Base-by-base conservation (phyloP, 1,139 yeast species). In the Sugiyamaella xylanicola region DNA sequence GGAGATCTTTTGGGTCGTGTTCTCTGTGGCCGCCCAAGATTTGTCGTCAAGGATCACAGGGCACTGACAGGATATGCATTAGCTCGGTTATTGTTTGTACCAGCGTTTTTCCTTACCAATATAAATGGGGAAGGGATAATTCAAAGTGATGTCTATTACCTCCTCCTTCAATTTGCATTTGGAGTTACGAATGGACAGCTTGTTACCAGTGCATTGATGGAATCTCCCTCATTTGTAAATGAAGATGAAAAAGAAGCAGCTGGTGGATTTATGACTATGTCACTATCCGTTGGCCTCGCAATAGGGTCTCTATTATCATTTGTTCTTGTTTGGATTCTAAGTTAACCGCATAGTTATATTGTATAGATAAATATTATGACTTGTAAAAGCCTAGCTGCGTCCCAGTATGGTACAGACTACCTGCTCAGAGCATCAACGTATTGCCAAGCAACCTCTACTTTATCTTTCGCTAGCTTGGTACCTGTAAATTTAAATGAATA, bases 121-220 rank as follows among this genome's bases (percentile, higher is more conserved):
- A 69, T 83, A 39, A 79, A 80, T 52, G 74, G 72, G 36, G 55
- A 61, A 4, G 73, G 77, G 3, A n/a, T 76, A 13, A 71, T 83
- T 20, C 69, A 77, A 39, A 82, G 88, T 2, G 97, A 92, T 66
- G 20, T 79, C 2, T 75, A 86, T 72, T 93, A 92, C 70, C 71
- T 90, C 54, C 27, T 80, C 1, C 67, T 89, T 27, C 97, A 91
- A 69, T 80, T 90, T 54, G 54, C 81, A 9, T 93, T 90, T 74
- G 99, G 99, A 0, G 65, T 89, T 48, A 82, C 96, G 5, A 91
- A 89, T 67, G 99, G 99, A 3, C 96, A 91, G 64, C 76, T 88
- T 40, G 80, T 88, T 54, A 86, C 96, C 4, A 81, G 91, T 21
- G 80, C 91, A 56, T 87, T 92, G 71, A 90, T 92, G 92, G 78